Conservation (phyloP, 169 alveolate species). For the Plasmodium yoelii region DNA sequence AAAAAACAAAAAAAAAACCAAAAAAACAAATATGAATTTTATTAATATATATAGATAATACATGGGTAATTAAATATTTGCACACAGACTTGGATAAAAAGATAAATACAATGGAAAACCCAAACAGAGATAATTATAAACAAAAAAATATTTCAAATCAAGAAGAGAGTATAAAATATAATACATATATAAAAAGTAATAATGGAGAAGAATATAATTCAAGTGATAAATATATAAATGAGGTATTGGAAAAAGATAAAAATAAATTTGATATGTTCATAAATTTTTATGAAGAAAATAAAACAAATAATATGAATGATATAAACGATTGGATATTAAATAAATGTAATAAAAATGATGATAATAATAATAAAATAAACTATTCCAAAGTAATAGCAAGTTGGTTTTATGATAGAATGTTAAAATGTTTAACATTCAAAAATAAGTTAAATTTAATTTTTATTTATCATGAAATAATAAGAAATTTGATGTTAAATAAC, state of each 20-base stretch:
- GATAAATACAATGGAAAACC: too few species aligned
- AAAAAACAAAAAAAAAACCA: too few species aligned
- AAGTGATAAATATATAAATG: not conserved
- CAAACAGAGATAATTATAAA: too few species aligned
- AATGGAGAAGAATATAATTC: too few species aligned
- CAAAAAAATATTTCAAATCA: too few species aligned
- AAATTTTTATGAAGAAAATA: conserved; percentile 23
- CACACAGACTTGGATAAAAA: too few species aligned
- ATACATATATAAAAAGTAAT: too few species aligned
- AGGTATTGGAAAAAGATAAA: conserved; percentile 28
- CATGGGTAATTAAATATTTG: too few species aligned
- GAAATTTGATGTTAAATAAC: conserved; percentile 6
- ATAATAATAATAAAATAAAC: not conserved
- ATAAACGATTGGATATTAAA: conserved; percentile 57
- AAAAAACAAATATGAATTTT: too few species aligned
- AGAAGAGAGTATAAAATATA: too few species aligned
- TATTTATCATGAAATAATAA: conserved; percentile 38
- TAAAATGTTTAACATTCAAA: conserved; percentile 38
- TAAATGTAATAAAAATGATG: conserved; percentile 5
- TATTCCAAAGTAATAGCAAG: conserved; percentile 19
- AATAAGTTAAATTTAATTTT: conserved; percentile 58
- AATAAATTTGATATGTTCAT: conserved; percentile 1
- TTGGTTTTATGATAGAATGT: conserved; percentile 35
- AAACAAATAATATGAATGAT: conserved; percentile 1
- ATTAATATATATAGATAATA: too few species aligned